These are phyloP conservation scores for Millerozyma acaciae DNA, from an alignment of 805 yeast species.

Conservation along the genomic window DNA sequence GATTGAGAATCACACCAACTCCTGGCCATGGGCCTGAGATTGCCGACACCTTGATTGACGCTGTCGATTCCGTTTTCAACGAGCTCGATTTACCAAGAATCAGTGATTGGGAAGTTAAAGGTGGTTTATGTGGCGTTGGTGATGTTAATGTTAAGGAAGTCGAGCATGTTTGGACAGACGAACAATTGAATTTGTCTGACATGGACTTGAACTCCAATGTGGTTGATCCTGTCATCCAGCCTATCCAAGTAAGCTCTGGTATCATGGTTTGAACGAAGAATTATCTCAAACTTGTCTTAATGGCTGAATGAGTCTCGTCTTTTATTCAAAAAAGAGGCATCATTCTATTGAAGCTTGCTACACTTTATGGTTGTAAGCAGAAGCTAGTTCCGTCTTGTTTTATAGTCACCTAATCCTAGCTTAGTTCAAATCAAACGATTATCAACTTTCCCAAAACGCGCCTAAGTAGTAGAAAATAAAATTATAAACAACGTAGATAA, in stretches of 20 bases:
- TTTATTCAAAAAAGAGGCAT: no score
- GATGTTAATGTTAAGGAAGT: slow-evolving; percentile 41
- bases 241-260: slow-evolving; percentile 73
- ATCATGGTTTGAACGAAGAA: slow-evolving; percentile 23
- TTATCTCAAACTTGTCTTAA: no score
- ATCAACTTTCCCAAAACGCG: slow-evolving; percentile 5
- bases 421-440: background rate
- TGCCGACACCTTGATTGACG: slow-evolving; percentile 69
- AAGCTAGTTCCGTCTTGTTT: no score
- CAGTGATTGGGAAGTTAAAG: slow-evolving; percentile 69
- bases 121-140: slow-evolving; percentile 94
- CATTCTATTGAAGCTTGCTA: no score
- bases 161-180: slow-evolving; percentile 83
- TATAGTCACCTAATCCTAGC: no score
- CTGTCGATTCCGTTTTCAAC: slow-evolving; percentile 77
- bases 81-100: slow-evolving; percentile 73
- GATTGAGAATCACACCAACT: slow-evolving; percentile 97
- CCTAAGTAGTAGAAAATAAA: no score
- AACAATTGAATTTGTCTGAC: slow-evolving; percentile 63
- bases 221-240: slow-evolving; percentile 55
- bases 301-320: no score
- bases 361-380: no score
- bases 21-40: slow-evolving; percentile 87
- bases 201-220: slow-evolving; percentile 65
- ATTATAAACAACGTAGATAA: slow-evolving; percentile 1